These are phyloP conservation scores for Ogataea minuta DNA, from an alignment of 805 yeast species.

Conservation along the genomic window DNA sequence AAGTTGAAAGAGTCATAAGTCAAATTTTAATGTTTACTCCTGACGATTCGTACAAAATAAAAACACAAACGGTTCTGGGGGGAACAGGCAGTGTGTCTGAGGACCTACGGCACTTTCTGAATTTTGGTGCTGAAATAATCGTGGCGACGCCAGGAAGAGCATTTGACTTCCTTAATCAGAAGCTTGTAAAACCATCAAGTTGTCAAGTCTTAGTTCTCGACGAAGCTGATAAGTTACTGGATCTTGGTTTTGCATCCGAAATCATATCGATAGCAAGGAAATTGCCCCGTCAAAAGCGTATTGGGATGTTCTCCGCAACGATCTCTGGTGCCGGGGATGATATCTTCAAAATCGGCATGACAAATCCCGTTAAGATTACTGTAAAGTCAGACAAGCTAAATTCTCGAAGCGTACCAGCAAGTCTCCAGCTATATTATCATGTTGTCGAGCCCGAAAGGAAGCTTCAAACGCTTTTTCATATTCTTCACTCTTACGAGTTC, in stretches of 20 bases:
- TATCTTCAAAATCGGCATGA: constrained; percentile 83
- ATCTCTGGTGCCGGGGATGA: constrained; percentile 76
- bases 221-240: constrained; percentile 90
- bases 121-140: constrained; percentile 64
- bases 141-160: constrained; percentile 93
- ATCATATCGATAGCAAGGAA: constrained; percentile 62
- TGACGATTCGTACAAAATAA: constrained; percentile 39
- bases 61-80: constrained; percentile 64
- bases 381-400: constrained; percentile 54
- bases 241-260: constrained; percentile 68
- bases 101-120: constrained; percentile 60
- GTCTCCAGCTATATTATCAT: constrained; percentile 61
- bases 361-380: constrained; percentile 85
- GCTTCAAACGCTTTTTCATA: constrained; percentile 52
- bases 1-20: constrained; percentile 66
- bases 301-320: constrained; percentile 94
- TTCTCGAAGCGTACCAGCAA: constrained; percentile 53
- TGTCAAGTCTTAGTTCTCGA: constrained; percentile 79
- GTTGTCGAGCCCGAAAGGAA: constrained; percentile 59
- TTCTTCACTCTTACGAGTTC: constrained; percentile 54
- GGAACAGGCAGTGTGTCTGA: constrained; percentile 62
- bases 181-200: constrained; percentile 55
- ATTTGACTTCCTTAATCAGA: constrained; percentile 65
- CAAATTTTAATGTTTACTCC: constrained; percentile 58
- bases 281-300: constrained; percentile 88